These are phyloP conservation scores for Staphylotrichum longicolle DNA, from an alignment of 495 filamentous ascomycete species.

Conservation along the genomic window DNA sequence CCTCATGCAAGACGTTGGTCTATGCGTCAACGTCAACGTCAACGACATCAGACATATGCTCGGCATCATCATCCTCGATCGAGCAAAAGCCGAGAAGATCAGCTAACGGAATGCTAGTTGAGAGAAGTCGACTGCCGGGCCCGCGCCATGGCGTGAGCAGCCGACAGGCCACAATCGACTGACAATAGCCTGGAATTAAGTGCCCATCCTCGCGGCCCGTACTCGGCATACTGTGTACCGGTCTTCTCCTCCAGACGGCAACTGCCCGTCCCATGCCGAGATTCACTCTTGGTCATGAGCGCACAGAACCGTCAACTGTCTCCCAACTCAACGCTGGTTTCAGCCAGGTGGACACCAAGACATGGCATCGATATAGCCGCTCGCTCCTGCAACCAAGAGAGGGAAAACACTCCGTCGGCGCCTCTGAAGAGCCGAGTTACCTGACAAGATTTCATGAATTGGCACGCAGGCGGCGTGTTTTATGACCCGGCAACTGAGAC, in stretches of 20 bases:
- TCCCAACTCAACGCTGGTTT: neutral
- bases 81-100: neutral
- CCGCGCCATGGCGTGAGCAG: neutral
- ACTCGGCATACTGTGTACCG: neutral
- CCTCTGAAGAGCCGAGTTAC: neutral
- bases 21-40: constrained; percentile 24
- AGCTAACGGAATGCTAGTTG: neutral
- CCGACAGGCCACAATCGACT: constrained; percentile 5
- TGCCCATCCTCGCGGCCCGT: neutral
- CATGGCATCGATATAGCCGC: neutral
- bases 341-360: neutral
- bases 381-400: neutral
- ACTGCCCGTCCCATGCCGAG: no score
- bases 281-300: neutral
- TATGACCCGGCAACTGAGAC: no score
- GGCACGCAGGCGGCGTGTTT: no score
- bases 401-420: neutral
- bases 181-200: neutral
- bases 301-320: constrained; percentile 1
- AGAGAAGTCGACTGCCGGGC: neutral
- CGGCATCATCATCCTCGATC: neutral
- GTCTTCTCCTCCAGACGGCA: no score
- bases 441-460: no score
- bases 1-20: constrained; percentile 29
- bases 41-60: constrained; percentile 20